Evolutionary conservation across 768 basidiomycete genomes (phyloP), one percentile per base, ranked within the genome.

Genomic region (Candolleomyces aberdarensis): DNA sequence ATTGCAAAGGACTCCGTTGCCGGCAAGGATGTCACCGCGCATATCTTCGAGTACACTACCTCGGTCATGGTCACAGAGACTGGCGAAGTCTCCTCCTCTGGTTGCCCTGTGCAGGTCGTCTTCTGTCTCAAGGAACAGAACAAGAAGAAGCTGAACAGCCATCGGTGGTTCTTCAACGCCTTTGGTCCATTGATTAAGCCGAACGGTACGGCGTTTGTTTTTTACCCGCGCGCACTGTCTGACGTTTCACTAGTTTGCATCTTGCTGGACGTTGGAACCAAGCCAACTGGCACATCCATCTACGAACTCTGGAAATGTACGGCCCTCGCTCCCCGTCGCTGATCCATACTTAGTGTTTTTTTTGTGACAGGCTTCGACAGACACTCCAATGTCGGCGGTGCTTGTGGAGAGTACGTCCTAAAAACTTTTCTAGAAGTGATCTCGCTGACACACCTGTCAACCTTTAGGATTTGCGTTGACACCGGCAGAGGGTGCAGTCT

Each of bases 91-190:
- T 85, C 87, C 0, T 78, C 82, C 55, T 84, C 87, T n/a, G 75
- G 83, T 0, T 92, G 90, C 67, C 88, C 94, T 0, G 85, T 93
- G 61, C 96, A 95, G 73, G 81, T 92, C 66, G 78, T 98, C 50
- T 95, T 95, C 78, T 94, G 93, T 69, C 77, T 96, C 68, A 96
- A 96, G 74, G 94, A 96, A 72, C 91, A 93, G 77, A 97, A 96
- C 82, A 94, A 94, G 81, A 96, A 96, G 82, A 96, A 97, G 73
- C 81, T 96, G 67, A 96, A 96, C 78, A 91, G 89, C 66, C 94
- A 97, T 69, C 84, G 95, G 19, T 97, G 95, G 95, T 96, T 96
- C 81, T 96, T 97, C 83, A 97, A 97, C 69, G 95, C 92, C 0
- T 92, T 96, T 64, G 91, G 92, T 20, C 92, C 94, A 26, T 78